These are phyloP conservation scores for Tuber calosporum DNA, from an alignment of 495 filamentous ascomycete species.

Conservation along the genomic window DNA sequence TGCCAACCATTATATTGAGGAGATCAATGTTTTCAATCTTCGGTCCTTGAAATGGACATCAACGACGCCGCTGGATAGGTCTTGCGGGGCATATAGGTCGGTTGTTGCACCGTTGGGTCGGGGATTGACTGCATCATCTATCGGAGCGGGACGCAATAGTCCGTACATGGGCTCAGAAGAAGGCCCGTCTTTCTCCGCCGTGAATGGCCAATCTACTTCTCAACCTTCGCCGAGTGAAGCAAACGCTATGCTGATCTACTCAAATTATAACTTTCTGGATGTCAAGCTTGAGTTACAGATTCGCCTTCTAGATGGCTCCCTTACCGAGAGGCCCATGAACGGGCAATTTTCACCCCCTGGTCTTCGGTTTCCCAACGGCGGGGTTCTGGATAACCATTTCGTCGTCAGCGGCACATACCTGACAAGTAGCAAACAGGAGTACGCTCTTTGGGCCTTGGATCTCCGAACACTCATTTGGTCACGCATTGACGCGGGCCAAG, in stretches of 20 bases:
- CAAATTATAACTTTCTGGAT: constrained; percentile 97
- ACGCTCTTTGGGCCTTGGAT: constrained; percentile 93
- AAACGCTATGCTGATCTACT: constrained; percentile 91
- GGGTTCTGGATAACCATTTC: constrained; percentile 87
- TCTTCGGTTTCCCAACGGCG: constrained; percentile 88
- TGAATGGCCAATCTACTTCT: constrained; percentile 14
- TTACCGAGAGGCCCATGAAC: constrained; percentile 82
- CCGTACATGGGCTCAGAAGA: constrained; percentile 37
- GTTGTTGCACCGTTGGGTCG: constrained; percentile 71
- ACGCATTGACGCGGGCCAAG: constrained; percentile 84
- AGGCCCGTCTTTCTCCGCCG: constrained; percentile 24
- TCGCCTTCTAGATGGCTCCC: constrained; percentile 70
- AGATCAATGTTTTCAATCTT: constrained; percentile 96
- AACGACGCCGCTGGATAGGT: constrained; percentile 72
- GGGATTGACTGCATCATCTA: constrained; percentile 57
- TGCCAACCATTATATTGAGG: constrained; percentile 96
- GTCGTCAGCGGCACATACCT: constrained; percentile 95
- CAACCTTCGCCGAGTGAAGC: constrained; percentile 47
- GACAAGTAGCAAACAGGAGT: constrained; percentile 96
- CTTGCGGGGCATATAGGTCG: constrained; percentile 91
- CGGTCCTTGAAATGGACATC: constrained; percentile 94
- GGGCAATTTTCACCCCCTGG: constrained; percentile 82
- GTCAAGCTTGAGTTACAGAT: constrained; percentile 93
- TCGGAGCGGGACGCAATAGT: constrained; percentile 51
- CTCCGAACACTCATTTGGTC: constrained; percentile 82